Conservation (phyloP, 306 rosid genomes). For the Nissolia schottii region DNA sequence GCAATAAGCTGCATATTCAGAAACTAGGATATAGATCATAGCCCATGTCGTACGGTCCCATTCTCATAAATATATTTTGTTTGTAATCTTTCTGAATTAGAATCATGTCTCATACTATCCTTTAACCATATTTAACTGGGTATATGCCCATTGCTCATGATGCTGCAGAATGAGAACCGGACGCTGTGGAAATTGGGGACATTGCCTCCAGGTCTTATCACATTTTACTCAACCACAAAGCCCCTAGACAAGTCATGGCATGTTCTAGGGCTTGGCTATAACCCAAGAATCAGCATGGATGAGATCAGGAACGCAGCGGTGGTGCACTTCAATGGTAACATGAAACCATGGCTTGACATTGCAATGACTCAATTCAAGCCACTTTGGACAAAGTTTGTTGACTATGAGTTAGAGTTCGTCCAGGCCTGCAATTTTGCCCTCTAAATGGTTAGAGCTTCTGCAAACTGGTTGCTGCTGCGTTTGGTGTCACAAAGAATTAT, state of each 20-base stretch:
- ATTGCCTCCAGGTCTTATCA: conserved; percentile 59
- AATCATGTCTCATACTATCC: not conserved
- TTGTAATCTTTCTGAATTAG: not conserved
- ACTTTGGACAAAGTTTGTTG: conserved; percentile 65
- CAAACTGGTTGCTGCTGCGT: not conserved
- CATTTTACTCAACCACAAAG: conserved; percentile 55
- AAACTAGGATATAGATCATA: not conserved
- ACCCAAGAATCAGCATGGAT: conserved; percentile 55
- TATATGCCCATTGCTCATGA: conserved; percentile 8
- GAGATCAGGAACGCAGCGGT: conserved; percentile 62
- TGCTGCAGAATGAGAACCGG: conserved; percentile 60
- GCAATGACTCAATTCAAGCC: conserved; percentile 59
- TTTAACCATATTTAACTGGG: not conserved
- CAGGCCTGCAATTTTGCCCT: conserved; percentile 66
- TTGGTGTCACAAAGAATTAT: conserved; percentile 18
- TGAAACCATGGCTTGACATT: conserved; percentile 72
- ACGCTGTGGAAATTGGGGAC: conserved; percentile 64
- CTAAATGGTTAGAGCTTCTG: conserved; percentile 13
- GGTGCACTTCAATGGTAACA: conserved; percentile 62
- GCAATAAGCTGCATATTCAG: not conserved
- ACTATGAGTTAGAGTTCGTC: conserved; percentile 53
- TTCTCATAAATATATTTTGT: not conserved
- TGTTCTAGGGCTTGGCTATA: conserved; percentile 64
- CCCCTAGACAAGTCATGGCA: conserved; percentile 68
- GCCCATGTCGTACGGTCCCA: not conserved